These are phyloP conservation scores for Saccharomyces paradoxus DNA, from an alignment of 805 yeast species.

Conservation along the genomic window DNA sequence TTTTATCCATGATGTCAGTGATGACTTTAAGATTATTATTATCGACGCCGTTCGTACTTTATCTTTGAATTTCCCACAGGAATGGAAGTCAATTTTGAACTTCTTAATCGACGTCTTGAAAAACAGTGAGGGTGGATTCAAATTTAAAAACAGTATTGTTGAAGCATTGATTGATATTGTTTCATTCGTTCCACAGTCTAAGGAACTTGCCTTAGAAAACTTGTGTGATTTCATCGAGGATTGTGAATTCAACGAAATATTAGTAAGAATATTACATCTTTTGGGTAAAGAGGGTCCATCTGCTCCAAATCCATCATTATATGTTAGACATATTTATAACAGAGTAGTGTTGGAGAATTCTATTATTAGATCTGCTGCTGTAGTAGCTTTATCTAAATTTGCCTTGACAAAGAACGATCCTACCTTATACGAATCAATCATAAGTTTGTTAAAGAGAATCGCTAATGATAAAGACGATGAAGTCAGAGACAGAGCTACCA, in stretches of 20 bases:
- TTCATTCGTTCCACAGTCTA: conserved; percentile 74
- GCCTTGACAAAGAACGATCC: conserved; percentile 67
- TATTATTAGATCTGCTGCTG: conserved; percentile 91
- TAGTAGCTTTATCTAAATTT: conserved; percentile 83
- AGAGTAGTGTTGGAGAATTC: conserved; percentile 94
- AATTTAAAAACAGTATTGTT: conserved; percentile 77
- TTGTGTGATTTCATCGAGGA: conserved; percentile 96
- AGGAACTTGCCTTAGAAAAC: conserved; percentile 75
- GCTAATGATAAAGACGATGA: conserved; percentile 88
- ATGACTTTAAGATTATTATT: conserved; percentile 89
- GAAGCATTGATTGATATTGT: conserved; percentile 91
- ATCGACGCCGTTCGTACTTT: conserved; percentile 90
- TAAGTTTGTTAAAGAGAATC: conserved; percentile 71
- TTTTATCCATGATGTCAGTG: conserved; percentile 88
- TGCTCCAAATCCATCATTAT: conserved; percentile 76
- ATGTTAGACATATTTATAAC: conserved; percentile 93
- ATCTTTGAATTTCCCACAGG: conserved; percentile 87
- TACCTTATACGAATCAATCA: conserved; percentile 57
- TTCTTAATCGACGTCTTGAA: conserved; percentile 79
- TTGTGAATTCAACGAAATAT: conserved; percentile 90
- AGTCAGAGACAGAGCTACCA: conserved; percentile 94
- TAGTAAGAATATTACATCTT: conserved; percentile 85
- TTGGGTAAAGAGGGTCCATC: conserved; percentile 93
- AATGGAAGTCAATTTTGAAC: conserved; percentile 70
- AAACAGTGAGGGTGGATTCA: conserved; percentile 77